phyloP scores from a whole-genome alignment of 2,329 filamentous ascomycete genomes.

The Ceratocystis destructans region DNA sequence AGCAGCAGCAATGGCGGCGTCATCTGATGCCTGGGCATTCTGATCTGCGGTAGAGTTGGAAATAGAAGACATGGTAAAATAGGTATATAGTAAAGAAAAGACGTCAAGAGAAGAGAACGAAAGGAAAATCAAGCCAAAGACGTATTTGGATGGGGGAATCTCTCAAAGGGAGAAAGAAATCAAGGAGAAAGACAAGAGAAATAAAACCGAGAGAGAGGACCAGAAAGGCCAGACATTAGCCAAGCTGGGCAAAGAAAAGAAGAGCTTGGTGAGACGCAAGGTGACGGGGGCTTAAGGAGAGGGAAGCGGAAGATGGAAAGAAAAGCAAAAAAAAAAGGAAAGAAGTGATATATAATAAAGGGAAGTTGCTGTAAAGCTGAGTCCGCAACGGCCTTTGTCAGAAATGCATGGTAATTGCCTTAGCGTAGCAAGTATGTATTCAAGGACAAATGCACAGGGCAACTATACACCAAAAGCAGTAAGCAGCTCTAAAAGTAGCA shows the following conservation, averaged over 20 bases:
- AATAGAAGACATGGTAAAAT: conserved; percentile 1
- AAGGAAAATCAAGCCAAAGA: background rate
- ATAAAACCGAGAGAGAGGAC: no score
- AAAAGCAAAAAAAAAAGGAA: background rate
- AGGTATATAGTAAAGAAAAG: background rate
- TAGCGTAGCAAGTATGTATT: background rate
- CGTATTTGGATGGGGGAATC: no score
- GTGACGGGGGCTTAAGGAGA: background rate
- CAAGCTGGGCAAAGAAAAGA: background rate
- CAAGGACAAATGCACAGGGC: background rate
- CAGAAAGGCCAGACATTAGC: no score
- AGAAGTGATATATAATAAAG: conserved; percentile 8
- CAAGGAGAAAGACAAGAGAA: background rate
- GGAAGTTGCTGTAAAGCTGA: background rate
- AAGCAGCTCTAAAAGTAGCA: conserved; percentile 2
- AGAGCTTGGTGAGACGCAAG: background rate
- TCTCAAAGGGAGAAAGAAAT: background rate
- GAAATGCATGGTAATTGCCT: background rate
- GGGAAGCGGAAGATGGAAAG: background rate
- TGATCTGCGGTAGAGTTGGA: background rate
- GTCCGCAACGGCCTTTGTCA: background rate
- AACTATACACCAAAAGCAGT: background rate
- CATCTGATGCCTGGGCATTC: background rate
- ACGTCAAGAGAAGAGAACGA: background rate
- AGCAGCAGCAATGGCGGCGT: background rate